Percentiles rank a stretch among this genome's conserved stretches.
Evolutionary conservation across 1,139 yeast species (phyloP).

Genomic region (Torulaspora globosa): DNA sequence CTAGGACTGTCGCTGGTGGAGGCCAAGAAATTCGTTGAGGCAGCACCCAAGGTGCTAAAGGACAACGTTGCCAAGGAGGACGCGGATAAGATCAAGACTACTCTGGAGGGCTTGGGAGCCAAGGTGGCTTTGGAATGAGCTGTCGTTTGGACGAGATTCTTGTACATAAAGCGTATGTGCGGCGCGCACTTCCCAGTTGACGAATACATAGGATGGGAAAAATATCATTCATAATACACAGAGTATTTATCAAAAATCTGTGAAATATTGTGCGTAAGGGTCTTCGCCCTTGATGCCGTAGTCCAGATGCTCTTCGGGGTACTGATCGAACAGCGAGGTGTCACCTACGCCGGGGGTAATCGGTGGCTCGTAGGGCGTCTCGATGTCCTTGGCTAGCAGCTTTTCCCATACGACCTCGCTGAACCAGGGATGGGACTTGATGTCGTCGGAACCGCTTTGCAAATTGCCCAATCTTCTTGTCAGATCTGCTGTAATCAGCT

Average conservation of each 20-base stretch:
- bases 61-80: conserved; percentile 68
- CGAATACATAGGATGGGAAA: conserved; percentile 2
- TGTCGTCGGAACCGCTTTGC: conserved; percentile 86
- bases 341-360: conserved; percentile 96
- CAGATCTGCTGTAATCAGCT: conserved; percentile 82
- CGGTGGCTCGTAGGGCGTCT: conserved; percentile 98
- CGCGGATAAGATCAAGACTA: conserved; percentile 77
- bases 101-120: conserved; percentile 93
- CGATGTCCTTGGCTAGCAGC: conserved; percentile 80
- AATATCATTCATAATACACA: conserved; percentile 6
- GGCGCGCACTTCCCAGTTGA: background rate
- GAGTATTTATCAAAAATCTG: conserved; percentile 52
- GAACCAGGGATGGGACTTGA: conserved; percentile 92
- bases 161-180: conserved; percentile 10
- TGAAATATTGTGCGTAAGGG: conserved; percentile 72
- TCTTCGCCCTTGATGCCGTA: conserved; percentile 83
- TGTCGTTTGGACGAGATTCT: conserved; percentile 5
- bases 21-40: conserved; percentile 94
- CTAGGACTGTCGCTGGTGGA: conserved; percentile 92
- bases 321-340: conserved; percentile 86
- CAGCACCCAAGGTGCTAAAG: conserved; percentile 82
- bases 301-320: conserved; percentile 90
- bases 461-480: conserved; percentile 89
- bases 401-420: conserved; percentile 95
- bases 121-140: conserved; percentile 79